Evolutionary conservation across 2,329 filamentous ascomycete species (phyloP).

Genomic region (Cladorrhinum sp.): DNA sequence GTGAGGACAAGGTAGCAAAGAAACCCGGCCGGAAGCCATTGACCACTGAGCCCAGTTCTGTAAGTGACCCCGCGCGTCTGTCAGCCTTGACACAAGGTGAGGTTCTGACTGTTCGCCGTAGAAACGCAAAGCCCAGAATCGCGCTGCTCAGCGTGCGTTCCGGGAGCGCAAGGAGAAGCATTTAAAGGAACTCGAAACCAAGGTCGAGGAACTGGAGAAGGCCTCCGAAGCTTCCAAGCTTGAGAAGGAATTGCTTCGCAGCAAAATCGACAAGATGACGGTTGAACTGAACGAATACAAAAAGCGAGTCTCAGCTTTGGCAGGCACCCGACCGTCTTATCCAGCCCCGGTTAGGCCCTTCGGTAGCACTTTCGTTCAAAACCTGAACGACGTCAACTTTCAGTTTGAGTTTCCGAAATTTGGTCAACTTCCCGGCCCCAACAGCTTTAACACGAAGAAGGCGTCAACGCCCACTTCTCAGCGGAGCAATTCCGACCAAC

Average conservation of each 20-base stretch:
- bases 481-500: constrained; percentile 32
- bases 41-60: constrained; percentile 91
- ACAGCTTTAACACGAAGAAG: constrained; percentile 25
- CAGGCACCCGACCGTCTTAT: constrained; percentile 27
- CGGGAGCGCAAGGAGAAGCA: constrained; percentile 93
- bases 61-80: constrained; percentile 52
- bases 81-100: not conserved
- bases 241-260: constrained; percentile 79
- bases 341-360: constrained; percentile 38
- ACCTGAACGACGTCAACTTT: constrained; percentile 74
- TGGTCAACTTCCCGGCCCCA: constrained; percentile 63
- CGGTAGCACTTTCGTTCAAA: constrained; percentile 51
- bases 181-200: constrained; percentile 77
- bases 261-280: constrained; percentile 85
- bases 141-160: constrained; percentile 89
- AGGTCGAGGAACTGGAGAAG: constrained; percentile 75
- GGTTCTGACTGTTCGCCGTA: constrained; percentile 39
- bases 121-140: constrained; percentile 96
- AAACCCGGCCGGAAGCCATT: constrained; percentile 95
- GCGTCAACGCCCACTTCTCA: constrained; percentile 17
- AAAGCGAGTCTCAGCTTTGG: constrained; percentile 69
- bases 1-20: constrained; percentile 82
- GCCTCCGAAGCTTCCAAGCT: constrained; percentile 76
- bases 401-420: constrained; percentile 97
- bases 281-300: constrained; percentile 86